Conservation (phyloP, 1,139 yeast genomes). For the Saccharomyces hybrid region DNA sequence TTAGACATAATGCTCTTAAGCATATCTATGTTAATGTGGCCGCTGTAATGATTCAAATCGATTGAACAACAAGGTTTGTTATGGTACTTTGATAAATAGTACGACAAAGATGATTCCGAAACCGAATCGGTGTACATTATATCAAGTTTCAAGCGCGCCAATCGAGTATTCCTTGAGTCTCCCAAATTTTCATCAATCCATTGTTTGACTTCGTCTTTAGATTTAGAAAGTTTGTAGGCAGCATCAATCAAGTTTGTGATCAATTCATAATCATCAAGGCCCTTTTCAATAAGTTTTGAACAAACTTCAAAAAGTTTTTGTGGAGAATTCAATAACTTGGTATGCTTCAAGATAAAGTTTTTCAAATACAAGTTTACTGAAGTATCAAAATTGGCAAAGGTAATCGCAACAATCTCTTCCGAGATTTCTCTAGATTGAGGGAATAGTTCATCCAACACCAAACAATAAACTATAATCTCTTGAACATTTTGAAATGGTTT, state of each 20-base stretch:
- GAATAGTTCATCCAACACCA: conserved; percentile 24
- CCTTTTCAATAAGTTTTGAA: conserved; percentile 12
- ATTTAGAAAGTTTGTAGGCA: conserved; percentile 13
- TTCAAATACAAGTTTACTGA: conserved; percentile 29
- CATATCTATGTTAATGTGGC: conserved; percentile 7
- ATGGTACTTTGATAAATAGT: conserved; percentile 24
- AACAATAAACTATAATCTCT: conserved; percentile 28
- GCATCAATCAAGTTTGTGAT: conserved; percentile 19
- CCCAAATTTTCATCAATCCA: conserved; percentile 14
- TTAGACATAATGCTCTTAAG: conserved; percentile 6
- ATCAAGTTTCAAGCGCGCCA: conserved; percentile 25
- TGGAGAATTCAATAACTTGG: conserved; percentile 11
- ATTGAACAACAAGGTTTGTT: conserved; percentile 29
- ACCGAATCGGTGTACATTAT: conserved; percentile 12
- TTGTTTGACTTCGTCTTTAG: conserved; percentile 13
- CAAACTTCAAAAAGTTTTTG: conserved; percentile 16
- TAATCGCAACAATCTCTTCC: conserved; percentile 19
- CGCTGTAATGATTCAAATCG: conserved; percentile 20
- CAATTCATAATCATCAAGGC: conserved; percentile 27
- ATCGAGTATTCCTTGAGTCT: conserved; percentile 26
- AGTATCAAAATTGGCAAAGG: conserved; percentile 18
- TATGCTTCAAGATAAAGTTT: conserved; percentile 25
- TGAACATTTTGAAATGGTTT: conserved; percentile 27
- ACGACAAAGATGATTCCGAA: conserved; percentile 13
- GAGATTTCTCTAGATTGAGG: conserved; percentile 15